Base-by-base conservation (phyloP, 1,284 basidiomycete species). In the Ceratobasidium sp. region DNA sequence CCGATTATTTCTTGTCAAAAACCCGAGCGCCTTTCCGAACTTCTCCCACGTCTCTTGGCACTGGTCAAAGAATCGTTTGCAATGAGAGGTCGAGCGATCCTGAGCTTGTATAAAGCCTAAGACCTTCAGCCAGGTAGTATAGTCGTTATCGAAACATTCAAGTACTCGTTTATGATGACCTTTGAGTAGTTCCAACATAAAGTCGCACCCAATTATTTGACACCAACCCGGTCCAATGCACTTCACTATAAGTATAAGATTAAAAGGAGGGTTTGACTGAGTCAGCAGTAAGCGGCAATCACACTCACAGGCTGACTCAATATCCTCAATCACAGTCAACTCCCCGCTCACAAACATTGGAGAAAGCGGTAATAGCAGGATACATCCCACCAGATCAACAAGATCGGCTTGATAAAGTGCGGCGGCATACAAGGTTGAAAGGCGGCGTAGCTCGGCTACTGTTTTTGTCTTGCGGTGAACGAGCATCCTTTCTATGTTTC, bases 121-220 rank as follows among this genome's bases (percentile, higher is more conserved):
- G 53, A 55, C 53, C n/a, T 55, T 55, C 20, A 55, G 53, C 53
- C 53, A 55, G n/a, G 53, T 55, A 23, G 53, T n/a, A 23, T 55
- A 55, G 9, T 55, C 53, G n/a, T 55, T n/a, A n/a, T 55, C 20
- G 53, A 55, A 55, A n/a, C 53, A 55, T 55, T 55, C 53, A 55
- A 55, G 20, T n/a, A 23, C 53, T 23, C 18, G 10, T 3, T 55
- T n/a, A n/a, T 55, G 20, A n/a, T 55, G 53, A 55, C 3, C 23
- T 23, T 55, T 55, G 9, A 55, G 53, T n/a, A 55, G 53, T 23
- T 55, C 53, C 20, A 55, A n/a, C 53, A 55, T 55, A 9, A 55
- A 23, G 23, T 55, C 53, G 20, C 53, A 55, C 53, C 53, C 53
- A 23, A 55, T 55, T 55, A 55, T 55, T 20, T 55, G 53, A n/a